Base-by-base conservation (phyloP, 495 filamentous ascomycete genomes). In the Penicillium chermesinum region DNA sequence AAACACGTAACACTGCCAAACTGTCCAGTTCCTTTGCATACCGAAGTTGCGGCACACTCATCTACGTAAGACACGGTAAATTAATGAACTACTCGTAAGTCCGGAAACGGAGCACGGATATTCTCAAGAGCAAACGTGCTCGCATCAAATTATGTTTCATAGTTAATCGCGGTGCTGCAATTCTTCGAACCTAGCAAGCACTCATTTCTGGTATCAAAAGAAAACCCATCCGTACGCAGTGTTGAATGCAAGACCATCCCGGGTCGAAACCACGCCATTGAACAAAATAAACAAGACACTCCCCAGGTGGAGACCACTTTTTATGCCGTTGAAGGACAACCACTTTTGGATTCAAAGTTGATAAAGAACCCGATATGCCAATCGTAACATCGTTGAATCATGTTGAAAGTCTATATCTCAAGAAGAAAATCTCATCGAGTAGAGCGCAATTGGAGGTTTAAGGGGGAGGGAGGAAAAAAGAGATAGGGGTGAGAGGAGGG, bases 251-350 rank as follows among this genome's bases (percentile, higher is more conserved):
- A 72, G 68, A 60, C 64, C 65, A 62, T 61, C 62, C 68, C 64
- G 66, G 62, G 59, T 61, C 60, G 49, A 36, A 61, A 61, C 63
- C 54, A 58, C 62, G 60, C 61, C 68, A 62, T 46, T 51, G 55
- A 61, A 62, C 35, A 57, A 57, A 55, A 59, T 55, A 57, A 50
- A 46, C 51, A 62, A 61, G 62, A 64, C 52, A 60, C 57, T 54
- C 53, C 55, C 49, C 50, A 64, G 50, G 65, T 70, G 58, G 64
- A 70, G 65, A 64, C 66, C 67, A 71, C 68, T 74, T 74, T 72
- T 72, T 63, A 67, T 70, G 76, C 80, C 78, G 79, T 82, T 84
- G 79, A 82, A 82, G 78, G 77, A 72, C 73, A 79, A 73, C 71
- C 77, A 69, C 72, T 75, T 74, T 77, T 72, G 62, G 67, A 69